Percentiles rank a stretch among this genome's conserved stretches.
phyloP scores from a whole-genome alignment of 306 rosid species.

The Lupinus albus region DNA sequence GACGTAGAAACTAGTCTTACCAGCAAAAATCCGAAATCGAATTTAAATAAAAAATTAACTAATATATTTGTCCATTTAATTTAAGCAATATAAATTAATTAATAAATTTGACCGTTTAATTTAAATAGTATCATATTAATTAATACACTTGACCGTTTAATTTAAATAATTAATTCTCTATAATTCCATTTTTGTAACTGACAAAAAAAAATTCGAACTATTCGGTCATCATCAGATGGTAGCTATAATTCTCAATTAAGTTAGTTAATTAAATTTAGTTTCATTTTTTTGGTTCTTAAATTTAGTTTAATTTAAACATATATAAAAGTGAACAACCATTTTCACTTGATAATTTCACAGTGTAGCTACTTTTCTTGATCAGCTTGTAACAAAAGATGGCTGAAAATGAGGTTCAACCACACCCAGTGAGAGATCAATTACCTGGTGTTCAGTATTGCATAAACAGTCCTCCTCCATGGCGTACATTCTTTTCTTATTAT shows the following conservation, averaged over 20 bases:
- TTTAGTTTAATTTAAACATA: neutral
- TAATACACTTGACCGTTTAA: neutral
- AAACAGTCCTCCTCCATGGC: constrained; percentile 87
- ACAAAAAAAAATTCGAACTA: constrained; percentile 4
- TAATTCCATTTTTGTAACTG: constrained; percentile 18
- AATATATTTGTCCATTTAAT: too few species aligned
- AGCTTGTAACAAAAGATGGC: constrained; percentile 35
- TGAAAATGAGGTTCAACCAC: constrained; percentile 35
- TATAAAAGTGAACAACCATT: neutral
- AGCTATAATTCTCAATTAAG: neutral
- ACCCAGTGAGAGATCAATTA: constrained; percentile 58
- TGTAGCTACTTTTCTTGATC: neutral
- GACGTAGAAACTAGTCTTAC: too few species aligned
- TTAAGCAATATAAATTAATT: neutral
- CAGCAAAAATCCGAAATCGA: too few species aligned
- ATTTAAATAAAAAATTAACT: neutral
- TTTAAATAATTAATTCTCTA: neutral
- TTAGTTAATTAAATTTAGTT: neutral
- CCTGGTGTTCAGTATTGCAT: constrained; percentile 78
- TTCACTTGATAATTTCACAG: neutral
- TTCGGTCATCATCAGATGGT: constrained; percentile 8
- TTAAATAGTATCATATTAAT: neutral
- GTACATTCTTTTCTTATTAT: constrained; percentile 20
- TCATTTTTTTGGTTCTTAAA: too few species aligned
- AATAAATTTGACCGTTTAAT: neutral